Percentiles rank a stretch among this genome's conserved stretches.
Evolutionary conservation across 1,139 yeast genomes (phyloP).

Genomic region (Pichia sp.): DNA sequence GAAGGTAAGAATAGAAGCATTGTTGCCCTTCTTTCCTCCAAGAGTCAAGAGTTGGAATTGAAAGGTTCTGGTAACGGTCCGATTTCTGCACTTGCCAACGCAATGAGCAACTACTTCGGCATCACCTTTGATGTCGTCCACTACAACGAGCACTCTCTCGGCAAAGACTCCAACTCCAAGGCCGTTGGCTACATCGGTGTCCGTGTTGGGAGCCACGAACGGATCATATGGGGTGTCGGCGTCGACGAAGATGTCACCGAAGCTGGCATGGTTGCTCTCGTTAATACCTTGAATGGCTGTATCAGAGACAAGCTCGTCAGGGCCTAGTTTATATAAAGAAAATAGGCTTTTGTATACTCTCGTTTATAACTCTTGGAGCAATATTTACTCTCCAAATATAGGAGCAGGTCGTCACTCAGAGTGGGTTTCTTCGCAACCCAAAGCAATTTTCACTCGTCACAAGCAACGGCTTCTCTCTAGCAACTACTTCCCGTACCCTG

Average conservation of each 20-base stretch:
- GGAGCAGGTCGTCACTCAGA: too few species aligned
- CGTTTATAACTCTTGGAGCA: too few species aligned
- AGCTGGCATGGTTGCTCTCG: slow-evolving; percentile 77
- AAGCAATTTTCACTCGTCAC: too few species aligned
- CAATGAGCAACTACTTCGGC: slow-evolving; percentile 56
- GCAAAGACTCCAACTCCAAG: slow-evolving; percentile 76
- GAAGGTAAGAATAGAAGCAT: slow-evolving; percentile 40
- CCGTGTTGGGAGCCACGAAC: slow-evolving; percentile 27
- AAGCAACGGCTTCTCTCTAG: too few species aligned
- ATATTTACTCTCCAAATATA: too few species aligned
- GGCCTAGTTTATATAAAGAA: neutral
- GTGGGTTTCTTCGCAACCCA: too few species aligned
- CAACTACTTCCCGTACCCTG: too few species aligned
- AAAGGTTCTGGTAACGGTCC: slow-evolving; percentile 92
- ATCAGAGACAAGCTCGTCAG: slow-evolving; percentile 22
- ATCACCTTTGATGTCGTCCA: slow-evolving; percentile 64
- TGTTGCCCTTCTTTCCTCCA: slow-evolving; percentile 45
- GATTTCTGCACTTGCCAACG: slow-evolving; percentile 83
- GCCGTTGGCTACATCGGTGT: slow-evolving; percentile 81
- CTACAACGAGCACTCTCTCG: slow-evolving; percentile 90
- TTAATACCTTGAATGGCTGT: slow-evolving; percentile 60
- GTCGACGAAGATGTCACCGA: slow-evolving; percentile 88
- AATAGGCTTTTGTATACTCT: neutral
- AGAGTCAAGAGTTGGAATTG: slow-evolving; percentile 33
- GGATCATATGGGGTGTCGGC: slow-evolving; percentile 85